phyloP scores from a whole-genome alignment of 2,329 filamentous ascomycete genomes.

The Geoglossum cookeanum region DNA sequence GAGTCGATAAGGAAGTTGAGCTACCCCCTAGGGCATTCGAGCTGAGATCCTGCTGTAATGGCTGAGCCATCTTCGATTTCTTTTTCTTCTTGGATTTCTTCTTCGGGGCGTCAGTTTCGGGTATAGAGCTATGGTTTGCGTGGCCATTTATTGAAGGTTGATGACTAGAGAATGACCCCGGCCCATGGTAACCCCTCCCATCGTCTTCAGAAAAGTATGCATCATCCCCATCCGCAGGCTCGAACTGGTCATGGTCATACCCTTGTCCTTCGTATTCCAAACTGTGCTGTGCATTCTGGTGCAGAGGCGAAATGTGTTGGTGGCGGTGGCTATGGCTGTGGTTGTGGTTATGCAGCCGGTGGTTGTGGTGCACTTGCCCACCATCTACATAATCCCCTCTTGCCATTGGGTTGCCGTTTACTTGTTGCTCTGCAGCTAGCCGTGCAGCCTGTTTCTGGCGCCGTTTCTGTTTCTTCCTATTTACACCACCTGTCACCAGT shows the following conservation, averaged over 20 bases:
- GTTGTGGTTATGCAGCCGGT: neutral
- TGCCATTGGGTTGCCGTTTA: slow-evolving; percentile 11
- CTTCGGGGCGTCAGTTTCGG: slow-evolving; percentile 7
- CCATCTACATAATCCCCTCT: slow-evolving; percentile 8
- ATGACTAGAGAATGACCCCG: slow-evolving; percentile 11
- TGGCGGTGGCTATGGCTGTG: neutral
- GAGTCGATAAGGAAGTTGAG: slow-evolving; percentile 21
- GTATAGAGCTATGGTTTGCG: slow-evolving; percentile 17
- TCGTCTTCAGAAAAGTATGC: slow-evolving; percentile 22
- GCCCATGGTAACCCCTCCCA: slow-evolving; percentile 12
- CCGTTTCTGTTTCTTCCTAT: slow-evolving; percentile 90
- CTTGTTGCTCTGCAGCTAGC: slow-evolving; percentile 36
- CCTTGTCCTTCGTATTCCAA: neutral
- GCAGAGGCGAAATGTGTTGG: neutral
- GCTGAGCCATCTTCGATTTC: slow-evolving; percentile 30
- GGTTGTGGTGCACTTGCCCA: slow-evolving; percentile 6
- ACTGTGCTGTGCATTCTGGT: neutral
- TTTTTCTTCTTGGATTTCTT: slow-evolving; percentile 50
- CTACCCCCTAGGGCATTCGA: slow-evolving; percentile 9
- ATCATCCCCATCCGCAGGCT: slow-evolving; percentile 30
- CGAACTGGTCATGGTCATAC: slow-evolving; percentile 29
- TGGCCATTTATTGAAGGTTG: slow-evolving; percentile 10
- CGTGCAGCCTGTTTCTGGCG: slow-evolving; percentile 66
- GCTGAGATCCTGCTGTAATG: neutral
- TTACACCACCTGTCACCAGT: slow-evolving; percentile 28